These are phyloP conservation scores for Spathaspora gorwiae DNA, from an alignment of 805 yeast species.

Conservation along the genomic window DNA sequence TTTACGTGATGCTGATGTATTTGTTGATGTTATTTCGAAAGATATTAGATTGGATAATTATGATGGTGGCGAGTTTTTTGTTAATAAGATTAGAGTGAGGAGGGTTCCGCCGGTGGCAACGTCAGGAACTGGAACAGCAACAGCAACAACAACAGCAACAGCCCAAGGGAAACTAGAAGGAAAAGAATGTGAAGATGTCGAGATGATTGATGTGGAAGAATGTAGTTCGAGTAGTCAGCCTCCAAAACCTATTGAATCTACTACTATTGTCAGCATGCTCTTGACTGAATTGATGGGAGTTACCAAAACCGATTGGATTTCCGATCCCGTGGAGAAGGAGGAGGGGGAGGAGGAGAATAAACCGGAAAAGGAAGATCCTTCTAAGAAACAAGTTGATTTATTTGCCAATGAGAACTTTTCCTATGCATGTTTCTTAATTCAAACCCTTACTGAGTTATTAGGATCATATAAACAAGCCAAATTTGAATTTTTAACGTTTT, in stretches of 20 bases:
- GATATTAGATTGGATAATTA: conserved; percentile 42
- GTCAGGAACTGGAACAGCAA: not conserved
- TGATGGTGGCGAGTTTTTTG: conserved; percentile 24
- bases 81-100: conserved; percentile 18
- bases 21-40: conserved; percentile 41
- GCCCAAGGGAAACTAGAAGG: conserved; percentile 11
- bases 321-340: conserved; percentile 21
- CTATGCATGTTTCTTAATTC: conserved; percentile 65
- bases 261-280: conserved; percentile 62
- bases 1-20: conserved; percentile 46
- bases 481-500: conserved; percentile 73
- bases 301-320: conserved; percentile 34
- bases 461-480: conserved; percentile 78
- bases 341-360: no score
- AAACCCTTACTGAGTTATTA: conserved; percentile 63
- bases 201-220: conserved; percentile 21
- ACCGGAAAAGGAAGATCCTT: no score
- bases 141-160: conserved; percentile 2
- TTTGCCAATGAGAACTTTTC: conserved; percentile 55
- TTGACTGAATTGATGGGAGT: conserved; percentile 59
- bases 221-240: conserved; percentile 1
- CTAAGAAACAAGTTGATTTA: conserved; percentile 20
- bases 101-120: conserved; percentile 7
- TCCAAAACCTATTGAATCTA: conserved; percentile 12
- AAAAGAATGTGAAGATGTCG: conserved; percentile 19